Base-by-base conservation (phyloP, 208 protist genomes). In the Endotrypanum monterogeii region DNA sequence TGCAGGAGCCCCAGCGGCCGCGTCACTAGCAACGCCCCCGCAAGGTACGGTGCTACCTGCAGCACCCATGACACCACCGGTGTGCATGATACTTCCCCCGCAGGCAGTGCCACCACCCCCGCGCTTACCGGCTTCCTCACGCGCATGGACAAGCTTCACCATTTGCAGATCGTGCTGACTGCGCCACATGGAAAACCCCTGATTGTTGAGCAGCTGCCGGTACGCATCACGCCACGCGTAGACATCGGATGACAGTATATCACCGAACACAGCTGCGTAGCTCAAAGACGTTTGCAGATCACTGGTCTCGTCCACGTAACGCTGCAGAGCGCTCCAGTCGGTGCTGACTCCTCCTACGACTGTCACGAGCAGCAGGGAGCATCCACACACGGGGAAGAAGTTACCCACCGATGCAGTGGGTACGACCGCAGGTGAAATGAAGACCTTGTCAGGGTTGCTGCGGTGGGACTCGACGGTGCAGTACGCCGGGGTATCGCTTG, bases 281-380 rank as follows among this genome's bases (percentile, higher is more conserved):
- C 85, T 86, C 46, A 90, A 52, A 44, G 87, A 69, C 3, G 83
- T 89, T 73, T 96, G 92, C 60, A 94, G 75, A 44, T 96, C 92
- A 32, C 78, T 79, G 30, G 78, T 92, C 82, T 85, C 85, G 80
- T 96, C 92, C 44, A 95, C 82, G 81, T 96, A 96, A 23, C 85
- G 84, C 76, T 96, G 92, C 61, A 96, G 76, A 3, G 87, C 79
- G 30, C 44, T 72, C 48, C 37, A 78, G 68, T 86, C 71, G 35
- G 55, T 41, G 67, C 78, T 75, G 25, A 80, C 67, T 0, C 79
- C 83, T 60, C 94, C 89, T 61, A 94, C 89, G 8, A 79, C 86
- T 0, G 89, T 87, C 14, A 89, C 76, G 25, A 96, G 57, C 48
- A 96, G 73, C 3, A 96, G 79, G 23, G 88, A 94, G 69, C 76